Evolutionary conservation across 805 yeast genomes (phyloP), one percentile per base, ranked within the genome.

Genomic region (Blastobotrys americana): DNA sequence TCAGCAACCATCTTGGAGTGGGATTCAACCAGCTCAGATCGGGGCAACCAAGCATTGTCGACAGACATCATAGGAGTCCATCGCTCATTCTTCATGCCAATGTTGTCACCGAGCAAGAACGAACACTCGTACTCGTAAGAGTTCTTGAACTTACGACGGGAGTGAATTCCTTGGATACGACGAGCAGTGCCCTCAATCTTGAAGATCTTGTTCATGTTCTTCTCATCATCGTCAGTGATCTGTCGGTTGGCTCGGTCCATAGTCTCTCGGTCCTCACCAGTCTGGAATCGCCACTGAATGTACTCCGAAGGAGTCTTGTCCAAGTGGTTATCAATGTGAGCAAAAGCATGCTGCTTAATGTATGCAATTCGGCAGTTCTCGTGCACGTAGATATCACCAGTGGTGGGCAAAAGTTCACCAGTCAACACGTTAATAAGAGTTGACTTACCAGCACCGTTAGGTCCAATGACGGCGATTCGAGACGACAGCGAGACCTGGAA

Each of bases 251-350:
- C 98, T 79, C 97, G 86, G 80, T 93, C 98, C 98, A 93, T 93
- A 75, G 98, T 93, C 80, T 93, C 98, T 79, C 98, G 88, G 76
- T 93, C 98, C 80, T 93, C 98, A 89, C 98, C 98, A 69, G 98
- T 93, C 80, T 93, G 98, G 97, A 90, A 93, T 84, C 98, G 93
- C 98, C 98, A 93, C 79, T 93, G 98, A 64, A 93, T 93, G 79
- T 93, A 93, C 80, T 93, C 98, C 66, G 97, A 88, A 69, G 98
- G 98, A 67, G 99, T 93, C 82, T 84, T 86, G 82, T 93, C 99
- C 72, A 90, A 80, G 71, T 93, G 98, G 69, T 84, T 80, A 74
- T 94, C 99, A 67, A 93, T 90, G 74, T 93, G 98, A 57, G 97
- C 97, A 69, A 93, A 93, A 72, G 98, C 98, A 73, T 94, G 98